A percentile compares a stretch with the other conserved stretches of the same genome.
phyloP scores from a whole-genome alignment of 306 rosid species.

The Mimosa pudica region DNA sequence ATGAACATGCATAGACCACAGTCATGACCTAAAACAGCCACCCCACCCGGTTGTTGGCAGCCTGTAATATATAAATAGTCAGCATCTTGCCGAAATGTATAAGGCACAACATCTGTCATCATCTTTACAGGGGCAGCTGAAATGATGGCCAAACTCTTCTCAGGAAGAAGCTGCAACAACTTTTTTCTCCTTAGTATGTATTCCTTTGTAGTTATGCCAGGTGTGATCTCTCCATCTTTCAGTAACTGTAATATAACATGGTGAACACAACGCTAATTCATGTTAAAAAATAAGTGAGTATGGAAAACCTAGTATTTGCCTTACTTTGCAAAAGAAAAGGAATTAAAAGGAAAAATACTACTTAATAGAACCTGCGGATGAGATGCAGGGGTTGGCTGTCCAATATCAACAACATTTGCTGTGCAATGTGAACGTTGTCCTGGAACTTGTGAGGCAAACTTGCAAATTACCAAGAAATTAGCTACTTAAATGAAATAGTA shows the following conservation, averaged over 20 bases:
- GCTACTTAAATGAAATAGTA: slow-evolving; percentile 20
- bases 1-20: slow-evolving; percentile 94
- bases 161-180: slow-evolving; percentile 83
- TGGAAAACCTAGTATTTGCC: not conserved
- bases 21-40: slow-evolving; percentile 83
- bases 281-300: slow-evolving; percentile 16
- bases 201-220: slow-evolving; percentile 75
- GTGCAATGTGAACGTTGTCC: slow-evolving; percentile 56
- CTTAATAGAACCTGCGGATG: slow-evolving; percentile 69
- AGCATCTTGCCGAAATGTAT: slow-evolving; percentile 86
- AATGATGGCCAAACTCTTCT: slow-evolving; percentile 82
- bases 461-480: slow-evolving; percentile 30
- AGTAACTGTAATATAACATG: slow-evolving; percentile 54
- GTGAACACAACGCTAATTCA: slow-evolving; percentile 18
- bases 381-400: slow-evolving; percentile 85
- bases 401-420: slow-evolving; percentile 58
- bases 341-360: not conserved
- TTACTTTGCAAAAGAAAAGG: not conserved
- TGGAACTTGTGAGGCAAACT: slow-evolving; percentile 48
- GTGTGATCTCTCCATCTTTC: slow-evolving; percentile 85
- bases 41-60: slow-evolving; percentile 94
- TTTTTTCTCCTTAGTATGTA: slow-evolving; percentile 73
- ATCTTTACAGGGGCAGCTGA: slow-evolving; percentile 92
- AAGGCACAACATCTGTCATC: slow-evolving; percentile 98
- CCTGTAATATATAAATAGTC: slow-evolving; percentile 88